A percentile compares a stretch with the other conserved stretches of the same genome.
phyloP scores from a whole-genome alignment of 805 yeast species.

The Candida jianshihensis region DNA sequence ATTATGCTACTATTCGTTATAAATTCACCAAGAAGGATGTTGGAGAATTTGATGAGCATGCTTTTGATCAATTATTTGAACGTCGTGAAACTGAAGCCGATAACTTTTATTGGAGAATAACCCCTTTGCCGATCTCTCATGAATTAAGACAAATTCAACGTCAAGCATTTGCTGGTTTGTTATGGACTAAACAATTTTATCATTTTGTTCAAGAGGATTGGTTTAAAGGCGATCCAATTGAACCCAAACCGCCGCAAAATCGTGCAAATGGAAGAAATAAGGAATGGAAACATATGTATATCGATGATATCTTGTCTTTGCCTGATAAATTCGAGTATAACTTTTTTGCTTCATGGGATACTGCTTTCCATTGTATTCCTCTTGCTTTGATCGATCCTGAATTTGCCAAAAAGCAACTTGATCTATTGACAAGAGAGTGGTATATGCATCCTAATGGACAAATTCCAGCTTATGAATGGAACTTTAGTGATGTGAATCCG shows the following conservation, averaged over 20 bases:
- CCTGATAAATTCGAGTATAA: slow-evolving; percentile 98
- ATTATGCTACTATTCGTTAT: slow-evolving; percentile 79
- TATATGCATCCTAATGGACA: slow-evolving; percentile 98
- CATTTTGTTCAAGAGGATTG: slow-evolving; percentile 81
- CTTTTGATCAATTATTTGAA: slow-evolving; percentile 61
- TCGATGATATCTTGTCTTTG: slow-evolving; percentile 79
- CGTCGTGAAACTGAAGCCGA: slow-evolving; percentile 84
- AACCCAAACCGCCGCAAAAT: slow-evolving; percentile 70
- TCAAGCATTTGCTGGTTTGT: slow-evolving; percentile 88
- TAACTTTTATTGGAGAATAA: slow-evolving; percentile 82
- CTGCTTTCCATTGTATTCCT: slow-evolving; percentile 92
- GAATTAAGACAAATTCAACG: slow-evolving; percentile 78
- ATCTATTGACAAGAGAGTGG: slow-evolving; percentile 86
- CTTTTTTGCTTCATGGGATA: slow-evolving; percentile 95
- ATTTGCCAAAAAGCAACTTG: slow-evolving; percentile 84
- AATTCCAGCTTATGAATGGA: slow-evolving; percentile 96
- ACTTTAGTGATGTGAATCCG: slow-evolving; percentile 91
- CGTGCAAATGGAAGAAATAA: slow-evolving; percentile 83
- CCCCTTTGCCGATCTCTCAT: slow-evolving; percentile 79
- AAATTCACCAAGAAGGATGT: slow-evolving; percentile 45
- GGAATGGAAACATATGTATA: slow-evolving; percentile 85
- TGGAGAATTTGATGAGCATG: slow-evolving; percentile 58
- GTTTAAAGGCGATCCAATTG: slow-evolving; percentile 81
- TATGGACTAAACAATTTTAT: slow-evolving; percentile 92
- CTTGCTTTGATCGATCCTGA: slow-evolving; percentile 90